Conservation (phyloP, 2,329 filamentous ascomycete genomes). For the Xylaria sp. region DNA sequence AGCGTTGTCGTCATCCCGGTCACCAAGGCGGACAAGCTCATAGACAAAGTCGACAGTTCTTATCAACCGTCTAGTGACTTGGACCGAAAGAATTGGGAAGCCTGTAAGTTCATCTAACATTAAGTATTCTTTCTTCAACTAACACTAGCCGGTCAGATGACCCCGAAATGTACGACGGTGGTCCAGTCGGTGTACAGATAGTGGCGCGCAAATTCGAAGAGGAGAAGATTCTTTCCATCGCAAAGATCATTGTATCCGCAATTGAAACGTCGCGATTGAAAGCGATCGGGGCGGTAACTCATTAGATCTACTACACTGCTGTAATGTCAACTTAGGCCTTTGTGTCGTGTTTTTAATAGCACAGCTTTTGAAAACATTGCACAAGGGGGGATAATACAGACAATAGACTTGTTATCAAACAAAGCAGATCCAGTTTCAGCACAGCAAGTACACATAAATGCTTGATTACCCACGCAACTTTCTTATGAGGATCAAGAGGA, state of each 20-base stretch:
- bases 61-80: constrained; percentile 55
- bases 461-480: too few species aligned
- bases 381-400: neutral
- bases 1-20: constrained; percentile 65
- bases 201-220: constrained; percentile 62
- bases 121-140: neutral
- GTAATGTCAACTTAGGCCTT: neutral
- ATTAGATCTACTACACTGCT: neutral
- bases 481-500: too few species aligned
- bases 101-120: constrained; percentile 56
- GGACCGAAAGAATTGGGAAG: constrained; percentile 58
- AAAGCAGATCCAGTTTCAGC: neutral
- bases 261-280: constrained; percentile 25
- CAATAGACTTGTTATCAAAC: neutral
- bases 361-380: neutral
- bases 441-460: neutral
- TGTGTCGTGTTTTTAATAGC: neutral
- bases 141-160: constrained; percentile 54
- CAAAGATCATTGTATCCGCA: constrained; percentile 48
- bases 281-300: neutral
- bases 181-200: constrained; percentile 60
- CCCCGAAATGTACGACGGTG: constrained; percentile 59
- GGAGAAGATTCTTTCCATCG: constrained; percentile 60
- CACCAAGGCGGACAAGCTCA: constrained; percentile 60
- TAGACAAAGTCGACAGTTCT: constrained; percentile 57